These are phyloP conservation scores for Clonostachys byssicola DNA, from an alignment of 2,329 filamentous ascomycete species.

Conservation along the genomic window DNA sequence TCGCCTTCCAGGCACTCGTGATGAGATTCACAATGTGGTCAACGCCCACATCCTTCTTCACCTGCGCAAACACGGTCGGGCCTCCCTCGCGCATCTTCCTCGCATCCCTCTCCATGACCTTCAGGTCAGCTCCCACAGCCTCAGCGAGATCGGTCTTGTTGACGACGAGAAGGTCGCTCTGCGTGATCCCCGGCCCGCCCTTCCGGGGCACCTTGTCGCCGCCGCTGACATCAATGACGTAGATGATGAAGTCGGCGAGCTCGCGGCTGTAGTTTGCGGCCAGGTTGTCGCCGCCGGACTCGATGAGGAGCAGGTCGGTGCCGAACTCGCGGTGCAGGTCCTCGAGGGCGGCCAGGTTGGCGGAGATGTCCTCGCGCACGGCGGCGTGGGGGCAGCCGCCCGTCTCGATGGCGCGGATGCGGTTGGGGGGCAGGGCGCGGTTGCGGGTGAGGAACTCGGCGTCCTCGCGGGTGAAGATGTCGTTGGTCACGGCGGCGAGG, in stretches of 20 bases:
- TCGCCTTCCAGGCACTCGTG: slow-evolving; percentile 86
- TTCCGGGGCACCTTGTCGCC: slow-evolving; percentile 97
- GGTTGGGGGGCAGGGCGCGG: slow-evolving; percentile 73
- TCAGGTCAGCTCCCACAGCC: slow-evolving; percentile 83
- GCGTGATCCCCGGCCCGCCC: slow-evolving; percentile 94
- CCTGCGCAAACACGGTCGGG: slow-evolving; percentile 91
- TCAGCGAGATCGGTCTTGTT: slow-evolving; percentile 97
- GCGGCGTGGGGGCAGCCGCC: slow-evolving; percentile 96
- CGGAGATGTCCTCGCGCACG: slow-evolving; percentile 92
- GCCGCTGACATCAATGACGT: slow-evolving; percentile 95
- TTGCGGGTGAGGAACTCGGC: slow-evolving; percentile 93
- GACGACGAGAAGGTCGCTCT: slow-evolving; percentile 87
- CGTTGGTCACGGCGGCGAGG: slow-evolving; percentile 95
- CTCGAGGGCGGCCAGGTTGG: slow-evolving; percentile 89
- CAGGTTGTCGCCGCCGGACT: slow-evolving; percentile 93
- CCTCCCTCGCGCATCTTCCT: slow-evolving; percentile 94
- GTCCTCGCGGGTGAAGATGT: slow-evolving; percentile 98
- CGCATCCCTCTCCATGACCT: slow-evolving; percentile 92
- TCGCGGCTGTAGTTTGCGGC: slow-evolving; percentile 96
- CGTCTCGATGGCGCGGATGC: slow-evolving; percentile 95
- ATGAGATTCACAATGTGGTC: slow-evolving; percentile 86
- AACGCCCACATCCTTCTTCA: slow-evolving; percentile 87
- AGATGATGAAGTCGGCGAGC: slow-evolving; percentile 95
- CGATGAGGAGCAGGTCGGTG: slow-evolving; percentile 85
- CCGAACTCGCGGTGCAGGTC: slow-evolving; percentile 77